A percentile compares a stretch with the other conserved stretches of the same genome.
These are phyloP conservation scores for Besnoitia besnoiti DNA, from an alignment of 169 alveolate genomes.

Conservation along the genomic window DNA sequence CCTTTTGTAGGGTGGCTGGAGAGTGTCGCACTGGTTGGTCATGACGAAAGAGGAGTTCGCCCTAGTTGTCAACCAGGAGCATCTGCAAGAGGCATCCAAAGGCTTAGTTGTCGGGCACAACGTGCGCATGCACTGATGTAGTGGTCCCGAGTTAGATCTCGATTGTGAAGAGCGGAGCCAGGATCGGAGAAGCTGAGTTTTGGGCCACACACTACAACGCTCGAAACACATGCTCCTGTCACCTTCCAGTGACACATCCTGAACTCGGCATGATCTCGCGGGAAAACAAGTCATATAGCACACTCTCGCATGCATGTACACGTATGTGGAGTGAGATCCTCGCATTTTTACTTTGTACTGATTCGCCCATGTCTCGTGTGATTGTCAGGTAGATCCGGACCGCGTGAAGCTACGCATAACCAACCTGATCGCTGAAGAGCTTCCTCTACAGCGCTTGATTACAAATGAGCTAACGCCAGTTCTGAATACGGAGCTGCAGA, in stretches of 20 bases:
- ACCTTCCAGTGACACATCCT: too few relatives aligned
- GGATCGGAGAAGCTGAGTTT: too few relatives aligned
- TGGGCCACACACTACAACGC: too few relatives aligned
- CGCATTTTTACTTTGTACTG: too few relatives aligned
- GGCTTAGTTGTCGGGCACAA: background rate
- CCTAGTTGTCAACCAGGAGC: background rate
- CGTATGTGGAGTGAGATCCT: too few relatives aligned
- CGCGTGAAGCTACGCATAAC: background rate
- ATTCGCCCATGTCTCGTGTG: background rate
- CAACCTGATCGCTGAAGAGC: constrained; percentile 33
- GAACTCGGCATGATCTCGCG: too few relatives aligned
- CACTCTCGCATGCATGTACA: too few relatives aligned
- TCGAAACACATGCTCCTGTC: too few relatives aligned
- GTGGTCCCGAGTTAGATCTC: too few relatives aligned
- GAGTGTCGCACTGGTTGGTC: constrained; percentile 36
- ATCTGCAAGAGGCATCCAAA: background rate
- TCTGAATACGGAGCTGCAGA: background rate
- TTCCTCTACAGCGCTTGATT: background rate
- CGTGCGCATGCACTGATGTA: too few relatives aligned
- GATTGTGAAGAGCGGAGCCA: too few relatives aligned
- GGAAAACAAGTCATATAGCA: too few relatives aligned
- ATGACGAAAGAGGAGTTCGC: constrained; percentile 4
- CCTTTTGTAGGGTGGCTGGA: constrained; percentile 43
- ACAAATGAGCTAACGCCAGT: background rate
- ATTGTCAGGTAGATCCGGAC: background rate